Evolutionary conservation across 495 filamentous ascomycete species (phyloP).

Genomic region (Penicillium ochrochloron): DNA sequence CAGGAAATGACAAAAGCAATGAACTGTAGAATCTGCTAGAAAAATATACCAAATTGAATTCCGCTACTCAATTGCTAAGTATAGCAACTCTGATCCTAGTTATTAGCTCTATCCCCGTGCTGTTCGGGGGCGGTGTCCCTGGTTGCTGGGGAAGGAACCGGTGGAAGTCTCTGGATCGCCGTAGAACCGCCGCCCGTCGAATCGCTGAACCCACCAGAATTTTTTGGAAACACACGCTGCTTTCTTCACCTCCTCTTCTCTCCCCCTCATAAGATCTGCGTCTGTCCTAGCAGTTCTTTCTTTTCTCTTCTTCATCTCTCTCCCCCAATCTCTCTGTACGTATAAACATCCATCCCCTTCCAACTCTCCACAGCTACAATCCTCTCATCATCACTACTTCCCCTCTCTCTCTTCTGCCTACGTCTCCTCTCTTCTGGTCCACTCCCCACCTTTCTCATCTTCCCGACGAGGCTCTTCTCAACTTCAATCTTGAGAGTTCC

Average conservation of each 20-base stretch:
- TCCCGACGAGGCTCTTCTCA: background rate
- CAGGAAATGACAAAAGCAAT: background rate
- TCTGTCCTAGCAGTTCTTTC: conserved; percentile 12
- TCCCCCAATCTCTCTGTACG: conserved; percentile 1
- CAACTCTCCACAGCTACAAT: background rate
- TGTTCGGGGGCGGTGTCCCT: background rate
- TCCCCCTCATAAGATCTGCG: conserved; percentile 8
- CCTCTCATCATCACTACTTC: background rate
- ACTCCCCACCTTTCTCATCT: conserved; percentile 17
- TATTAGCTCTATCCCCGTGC: background rate
- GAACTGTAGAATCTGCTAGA: conserved; percentile 1
- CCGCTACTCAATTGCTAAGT: background rate
- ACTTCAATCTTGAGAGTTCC: background rate
- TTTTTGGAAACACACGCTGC: conserved; percentile 38
- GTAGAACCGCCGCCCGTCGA: conserved; percentile 44
- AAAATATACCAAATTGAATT: background rate
- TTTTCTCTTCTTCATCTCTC: conserved; percentile 3
- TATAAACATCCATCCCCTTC: background rate
- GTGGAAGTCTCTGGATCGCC: conserved; percentile 54
- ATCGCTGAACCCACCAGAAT: conserved; percentile 21
- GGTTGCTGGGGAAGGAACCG: conserved; percentile 27
- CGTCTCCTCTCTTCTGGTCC: background rate
- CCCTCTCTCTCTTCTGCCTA: background rate
- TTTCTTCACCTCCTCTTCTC: conserved; percentile 14
- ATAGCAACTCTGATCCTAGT: background rate